phyloP scores from a whole-genome alignment of 164 flowering plant genomes.

The Stephania yunnanensis region DNA sequence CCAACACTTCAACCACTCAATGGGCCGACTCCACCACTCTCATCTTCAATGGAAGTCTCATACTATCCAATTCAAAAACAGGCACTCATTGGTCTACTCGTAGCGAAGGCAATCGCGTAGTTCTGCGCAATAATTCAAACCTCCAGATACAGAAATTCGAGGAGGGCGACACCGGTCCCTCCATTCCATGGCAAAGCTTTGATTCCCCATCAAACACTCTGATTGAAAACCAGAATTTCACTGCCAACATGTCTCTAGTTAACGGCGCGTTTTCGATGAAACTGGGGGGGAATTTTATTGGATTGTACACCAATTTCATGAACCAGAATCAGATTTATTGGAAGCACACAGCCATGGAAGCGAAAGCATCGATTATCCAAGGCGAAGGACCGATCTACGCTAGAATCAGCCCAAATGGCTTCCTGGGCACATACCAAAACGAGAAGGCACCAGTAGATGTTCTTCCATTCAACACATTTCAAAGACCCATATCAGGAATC shows the following conservation, averaged over 20 bases:
- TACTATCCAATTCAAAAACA: slow-evolving; percentile 34
- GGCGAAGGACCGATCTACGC: slow-evolving; percentile 58
- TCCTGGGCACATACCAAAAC: slow-evolving; percentile 73
- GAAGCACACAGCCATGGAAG: slow-evolving; percentile 58
- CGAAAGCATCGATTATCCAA: slow-evolving; percentile 43
- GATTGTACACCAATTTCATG: slow-evolving; percentile 43
- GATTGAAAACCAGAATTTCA: slow-evolving; percentile 73
- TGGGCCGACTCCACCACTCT: slow-evolving; percentile 50
- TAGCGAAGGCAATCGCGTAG: slow-evolving; percentile 37
- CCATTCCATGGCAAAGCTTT: slow-evolving; percentile 74
- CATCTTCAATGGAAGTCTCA: slow-evolving; percentile 70
- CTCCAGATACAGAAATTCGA: slow-evolving; percentile 32
- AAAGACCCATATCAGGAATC: slow-evolving; percentile 36
- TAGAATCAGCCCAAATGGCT: slow-evolving; percentile 57
- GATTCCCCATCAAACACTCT: slow-evolving; percentile 66
- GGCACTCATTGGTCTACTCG: slow-evolving; percentile 59
- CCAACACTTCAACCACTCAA: slow-evolving; percentile 24
- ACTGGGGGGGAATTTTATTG: slow-evolving; percentile 47
- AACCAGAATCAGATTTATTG: slow-evolving; percentile 45
- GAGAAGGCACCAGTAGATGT: slow-evolving; percentile 52
- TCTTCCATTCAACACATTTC: slow-evolving; percentile 56
- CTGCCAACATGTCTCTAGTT: slow-evolving; percentile 40
- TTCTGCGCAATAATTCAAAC: slow-evolving; percentile 52
- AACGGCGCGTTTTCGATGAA: slow-evolving; percentile 59
- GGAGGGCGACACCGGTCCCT: not conserved